Percentiles rank a stretch among this genome's conserved stretches.
Evolutionary conservation across 176 grass and related monocot species (phyloP).

Genomic region (Areca catechu): DNA sequence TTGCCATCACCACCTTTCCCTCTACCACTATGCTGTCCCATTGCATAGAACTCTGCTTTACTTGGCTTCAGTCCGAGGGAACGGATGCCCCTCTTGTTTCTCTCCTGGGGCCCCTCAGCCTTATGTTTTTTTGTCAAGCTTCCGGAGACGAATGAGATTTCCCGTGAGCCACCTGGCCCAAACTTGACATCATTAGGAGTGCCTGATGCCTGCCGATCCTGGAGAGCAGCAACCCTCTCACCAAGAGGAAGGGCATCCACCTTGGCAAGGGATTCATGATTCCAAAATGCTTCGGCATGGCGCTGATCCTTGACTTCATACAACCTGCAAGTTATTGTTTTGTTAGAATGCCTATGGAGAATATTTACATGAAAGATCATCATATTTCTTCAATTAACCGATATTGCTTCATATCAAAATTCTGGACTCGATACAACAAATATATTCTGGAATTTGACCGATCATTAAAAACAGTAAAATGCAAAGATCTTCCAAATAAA

Average conservation of each 20-base stretch:
- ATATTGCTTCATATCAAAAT: no score
- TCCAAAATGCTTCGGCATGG: conserved; percentile 76
- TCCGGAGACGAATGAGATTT: conserved; percentile 53
- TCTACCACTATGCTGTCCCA: conserved; percentile 40
- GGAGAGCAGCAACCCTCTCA: conserved; percentile 48
- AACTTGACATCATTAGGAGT: conserved; percentile 48
- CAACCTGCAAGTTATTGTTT: conserved; percentile 34
- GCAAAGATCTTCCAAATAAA: no score
- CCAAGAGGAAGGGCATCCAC: conserved; percentile 52
- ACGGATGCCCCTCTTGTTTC: conserved; percentile 51
- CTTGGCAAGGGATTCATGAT: conserved; percentile 43
- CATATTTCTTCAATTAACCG: no score
- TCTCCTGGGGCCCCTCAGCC: conserved; percentile 31
- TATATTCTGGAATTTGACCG: no score
- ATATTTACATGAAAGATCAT: no score
- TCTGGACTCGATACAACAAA: no score
- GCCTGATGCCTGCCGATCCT: conserved; percentile 22
- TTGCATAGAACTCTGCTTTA: conserved; percentile 70
- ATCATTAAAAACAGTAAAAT: neutral
- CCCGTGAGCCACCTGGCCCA: conserved; percentile 57
- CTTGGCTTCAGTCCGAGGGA: conserved; percentile 52
- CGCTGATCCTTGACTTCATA: conserved; percentile 88
- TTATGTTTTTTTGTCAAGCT: conserved; percentile 25
- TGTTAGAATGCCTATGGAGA: no score
- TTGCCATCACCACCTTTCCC: conserved; percentile 30